A percentile compares a stretch with the other conserved stretches of the same genome.
phyloP scores from a whole-genome alignment of 1,139 yeast species.

The Arxiozyma slooffiae region DNA sequence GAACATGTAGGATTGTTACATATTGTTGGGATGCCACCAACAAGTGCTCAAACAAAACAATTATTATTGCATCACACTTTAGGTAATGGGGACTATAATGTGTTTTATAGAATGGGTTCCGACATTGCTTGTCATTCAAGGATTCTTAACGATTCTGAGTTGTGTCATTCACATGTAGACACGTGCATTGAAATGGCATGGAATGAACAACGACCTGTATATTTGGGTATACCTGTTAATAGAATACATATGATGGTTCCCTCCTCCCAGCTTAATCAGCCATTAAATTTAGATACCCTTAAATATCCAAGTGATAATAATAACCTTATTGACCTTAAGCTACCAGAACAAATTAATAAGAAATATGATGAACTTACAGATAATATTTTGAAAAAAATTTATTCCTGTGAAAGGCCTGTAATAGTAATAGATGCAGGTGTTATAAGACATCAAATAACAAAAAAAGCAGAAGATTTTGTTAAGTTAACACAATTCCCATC shows the following conservation, averaged over 20 bases:
- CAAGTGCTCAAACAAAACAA: constrained; percentile 49
- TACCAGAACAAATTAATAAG: constrained; percentile 45
- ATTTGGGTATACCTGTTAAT: constrained; percentile 74
- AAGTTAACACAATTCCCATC: constrained; percentile 70
- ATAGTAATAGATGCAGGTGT: constrained; percentile 83
- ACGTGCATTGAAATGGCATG: constrained; percentile 60
- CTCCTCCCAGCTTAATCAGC: constrained; percentile 42
- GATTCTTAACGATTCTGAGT: constrained; percentile 45
- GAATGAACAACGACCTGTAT: constrained; percentile 67
- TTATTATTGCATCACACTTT: constrained; percentile 50
- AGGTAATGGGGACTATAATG: constrained; percentile 77
- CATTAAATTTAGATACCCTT: constrained; percentile 42
- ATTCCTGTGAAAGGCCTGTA: constrained; percentile 52
- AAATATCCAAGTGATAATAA: constrained; percentile 17
- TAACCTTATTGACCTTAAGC: constrained; percentile 38
- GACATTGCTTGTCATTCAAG: constrained; percentile 55
- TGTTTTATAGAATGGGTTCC: constrained; percentile 60
- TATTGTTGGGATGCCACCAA: constrained; percentile 50
- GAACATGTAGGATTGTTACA: constrained; percentile 51
- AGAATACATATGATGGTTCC: constrained; percentile 54
- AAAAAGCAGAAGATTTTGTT: constrained; percentile 50
- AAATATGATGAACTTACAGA: constrained; percentile 45
- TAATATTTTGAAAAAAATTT: constrained; percentile 42
- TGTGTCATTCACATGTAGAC: constrained; percentile 61
- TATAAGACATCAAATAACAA: constrained; percentile 53